Conservation (phyloP, 345 rosid genomes). For the Arabis hirsuta region DNA sequence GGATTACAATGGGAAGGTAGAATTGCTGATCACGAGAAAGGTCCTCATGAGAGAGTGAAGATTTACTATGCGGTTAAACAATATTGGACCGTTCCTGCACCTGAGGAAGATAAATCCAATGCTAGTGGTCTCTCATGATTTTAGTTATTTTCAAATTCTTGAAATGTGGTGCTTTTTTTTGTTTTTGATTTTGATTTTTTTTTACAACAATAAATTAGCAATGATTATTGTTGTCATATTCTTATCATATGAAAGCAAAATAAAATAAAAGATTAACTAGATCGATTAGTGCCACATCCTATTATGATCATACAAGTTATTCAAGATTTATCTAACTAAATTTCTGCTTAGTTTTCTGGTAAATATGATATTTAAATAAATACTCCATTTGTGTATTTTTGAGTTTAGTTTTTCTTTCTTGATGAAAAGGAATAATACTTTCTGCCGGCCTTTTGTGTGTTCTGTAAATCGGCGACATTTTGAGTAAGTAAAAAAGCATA, state of each 20-base stretch:
- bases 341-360: no score
- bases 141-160: neutral
- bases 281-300: neutral
- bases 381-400: no score
- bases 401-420: no score
- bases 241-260: conserved; percentile 14
- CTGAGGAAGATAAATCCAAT: conserved; percentile 30
- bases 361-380: no score
- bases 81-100: conserved; percentile 71
- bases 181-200: neutral
- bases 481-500: conserved; percentile 33
- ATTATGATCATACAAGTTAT: no score
- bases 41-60: conserved; percentile 78
- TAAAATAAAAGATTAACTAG: neutral
- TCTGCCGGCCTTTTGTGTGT: no score
- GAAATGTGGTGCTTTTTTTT: neutral
- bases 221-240: conserved; percentile 17
- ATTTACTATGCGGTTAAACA: conserved; percentile 75
- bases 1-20: conserved; percentile 81
- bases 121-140: conserved; percentile 40
- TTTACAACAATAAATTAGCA: conserved; percentile 23
- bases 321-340: no score
- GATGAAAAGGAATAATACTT: no score
- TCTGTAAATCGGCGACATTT: neutral
- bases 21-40: conserved; percentile 77